Evolutionary conservation across 106 monocot genomes (phyloP).

Genomic region (Xerophyta viscosa): DNA sequence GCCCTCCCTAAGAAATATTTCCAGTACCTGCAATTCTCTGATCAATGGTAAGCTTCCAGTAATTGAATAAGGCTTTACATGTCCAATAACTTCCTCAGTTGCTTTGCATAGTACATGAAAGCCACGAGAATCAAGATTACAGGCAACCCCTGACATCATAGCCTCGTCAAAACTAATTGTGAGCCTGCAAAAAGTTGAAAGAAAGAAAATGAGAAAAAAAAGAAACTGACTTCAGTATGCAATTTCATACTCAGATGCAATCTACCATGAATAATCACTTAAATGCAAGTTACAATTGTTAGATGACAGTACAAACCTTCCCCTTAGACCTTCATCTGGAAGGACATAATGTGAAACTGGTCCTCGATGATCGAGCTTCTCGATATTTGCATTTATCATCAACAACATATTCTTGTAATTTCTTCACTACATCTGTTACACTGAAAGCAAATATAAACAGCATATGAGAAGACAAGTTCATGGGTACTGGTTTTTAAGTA

Average conservation of each 20-base stretch:
- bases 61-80: conserved; percentile 90
- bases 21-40: conserved; percentile 93
- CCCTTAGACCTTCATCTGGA: conserved; percentile 79
- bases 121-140: conserved; percentile 74
- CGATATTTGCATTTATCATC: conserved; percentile 87
- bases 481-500: background rate
- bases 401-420: conserved; percentile 84
- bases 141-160: conserved; percentile 81
- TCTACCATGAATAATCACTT: too few species aligned
- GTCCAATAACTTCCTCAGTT: conserved; percentile 78
- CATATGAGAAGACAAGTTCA: too few species aligned
- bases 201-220: background rate
- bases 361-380: conserved; percentile 67
- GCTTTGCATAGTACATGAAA: conserved; percentile 91
- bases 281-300: too few species aligned
- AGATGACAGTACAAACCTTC: conserved; percentile 69
- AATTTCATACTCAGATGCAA: too few species aligned
- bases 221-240: too few species aligned
- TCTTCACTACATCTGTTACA: conserved; percentile 63
- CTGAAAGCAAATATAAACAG: conserved; percentile 23
- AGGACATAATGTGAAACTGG: conserved; percentile 92
- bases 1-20: too few species aligned
- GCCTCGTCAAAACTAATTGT: conserved; percentile 61
- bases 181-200: too few species aligned
- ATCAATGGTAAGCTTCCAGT: conserved; percentile 97